Evolutionary conservation across 2,329 filamentous ascomycete species (phyloP).

Genomic region (Claviceps humidiphila): DNA sequence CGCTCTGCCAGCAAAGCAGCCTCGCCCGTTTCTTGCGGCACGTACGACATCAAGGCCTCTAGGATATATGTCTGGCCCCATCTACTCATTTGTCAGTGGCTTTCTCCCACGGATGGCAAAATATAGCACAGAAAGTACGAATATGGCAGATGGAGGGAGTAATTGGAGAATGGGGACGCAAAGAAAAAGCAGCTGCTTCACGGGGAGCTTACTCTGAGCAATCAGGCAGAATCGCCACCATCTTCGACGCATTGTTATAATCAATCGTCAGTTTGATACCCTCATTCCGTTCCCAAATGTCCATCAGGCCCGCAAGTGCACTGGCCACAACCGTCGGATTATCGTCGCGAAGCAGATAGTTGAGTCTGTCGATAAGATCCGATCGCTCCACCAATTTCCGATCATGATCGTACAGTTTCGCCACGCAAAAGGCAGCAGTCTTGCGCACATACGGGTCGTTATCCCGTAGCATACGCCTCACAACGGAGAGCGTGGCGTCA

Average conservation of each 20-base stretch:
- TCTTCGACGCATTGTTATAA: slow-evolving; percentile 93
- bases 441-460: slow-evolving; percentile 93
- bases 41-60: slow-evolving; percentile 94
- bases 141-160: too few relatives aligned
- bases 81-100: slow-evolving; percentile 30
- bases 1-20: slow-evolving; percentile 83
- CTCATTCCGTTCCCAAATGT: slow-evolving; percentile 97
- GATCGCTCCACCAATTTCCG: slow-evolving; percentile 77
- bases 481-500: slow-evolving; percentile 71
- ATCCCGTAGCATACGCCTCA: slow-evolving; percentile 74
- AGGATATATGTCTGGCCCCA: slow-evolving; percentile 99
- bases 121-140: background rate
- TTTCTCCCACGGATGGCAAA: background rate
- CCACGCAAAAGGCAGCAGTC: slow-evolving; percentile 89
- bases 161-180: background rate
- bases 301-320: slow-evolving; percentile 79
- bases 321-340: slow-evolving; percentile 96
- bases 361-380: slow-evolving; percentile 83
- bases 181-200: background rate
- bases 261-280: slow-evolving; percentile 97
- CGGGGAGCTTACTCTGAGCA: slow-evolving; percentile 70
- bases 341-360: slow-evolving; percentile 80
- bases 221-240: slow-evolving; percentile 89
- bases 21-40: slow-evolving; percentile 81
- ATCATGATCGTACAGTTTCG: slow-evolving; percentile 96